Evolutionary conservation across 2,329 filamentous ascomycete species (phyloP).

Genomic region (Dendrostoma leiphaemia): DNA sequence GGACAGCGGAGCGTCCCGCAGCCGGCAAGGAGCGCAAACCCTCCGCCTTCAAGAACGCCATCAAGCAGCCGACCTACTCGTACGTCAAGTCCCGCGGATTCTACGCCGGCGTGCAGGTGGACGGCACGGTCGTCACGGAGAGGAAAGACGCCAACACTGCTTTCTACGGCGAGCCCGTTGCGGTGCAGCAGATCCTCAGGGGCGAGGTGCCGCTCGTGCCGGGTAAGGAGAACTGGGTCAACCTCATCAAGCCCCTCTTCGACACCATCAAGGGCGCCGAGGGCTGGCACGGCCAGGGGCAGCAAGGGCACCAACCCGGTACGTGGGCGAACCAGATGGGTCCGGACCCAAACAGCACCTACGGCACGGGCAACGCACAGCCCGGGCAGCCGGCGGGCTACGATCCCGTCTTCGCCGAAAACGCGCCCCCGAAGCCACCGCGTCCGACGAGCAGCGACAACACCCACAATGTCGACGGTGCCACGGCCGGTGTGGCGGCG

Average conservation of each 20-base stretch:
- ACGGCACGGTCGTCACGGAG: constrained; percentile 84
- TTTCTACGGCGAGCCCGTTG: constrained; percentile 69
- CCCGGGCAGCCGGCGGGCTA: constrained; percentile 8
- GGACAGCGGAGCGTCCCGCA: constrained; percentile 2
- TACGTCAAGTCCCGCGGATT: constrained; percentile 89
- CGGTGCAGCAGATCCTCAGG: constrained; percentile 45
- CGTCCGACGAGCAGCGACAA: background rate
- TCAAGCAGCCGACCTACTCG: constrained; percentile 46
- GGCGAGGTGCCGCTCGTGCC: constrained; percentile 36
- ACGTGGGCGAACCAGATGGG: constrained; percentile 14
- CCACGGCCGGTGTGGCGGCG: constrained; percentile 11
- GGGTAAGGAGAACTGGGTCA: constrained; percentile 30
- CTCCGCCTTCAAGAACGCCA: constrained; percentile 26
- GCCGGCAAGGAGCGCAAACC: constrained; percentile 21
- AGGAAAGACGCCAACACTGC: constrained; percentile 83
- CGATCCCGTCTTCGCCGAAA: constrained; percentile 11
- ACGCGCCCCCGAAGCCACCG: constrained; percentile 5
- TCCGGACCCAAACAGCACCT: background rate
- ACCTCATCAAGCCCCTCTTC: constrained; percentile 29
- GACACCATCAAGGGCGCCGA: constrained; percentile 36
- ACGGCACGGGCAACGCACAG: constrained; percentile 2
- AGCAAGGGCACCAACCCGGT: constrained; percentile 8
- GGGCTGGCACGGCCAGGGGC: constrained; percentile 24
- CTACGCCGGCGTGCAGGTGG: constrained; percentile 82
- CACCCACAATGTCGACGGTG: background rate